Base-by-base conservation (phyloP, 306 rosid species). In the Vigna hirtella region DNA sequence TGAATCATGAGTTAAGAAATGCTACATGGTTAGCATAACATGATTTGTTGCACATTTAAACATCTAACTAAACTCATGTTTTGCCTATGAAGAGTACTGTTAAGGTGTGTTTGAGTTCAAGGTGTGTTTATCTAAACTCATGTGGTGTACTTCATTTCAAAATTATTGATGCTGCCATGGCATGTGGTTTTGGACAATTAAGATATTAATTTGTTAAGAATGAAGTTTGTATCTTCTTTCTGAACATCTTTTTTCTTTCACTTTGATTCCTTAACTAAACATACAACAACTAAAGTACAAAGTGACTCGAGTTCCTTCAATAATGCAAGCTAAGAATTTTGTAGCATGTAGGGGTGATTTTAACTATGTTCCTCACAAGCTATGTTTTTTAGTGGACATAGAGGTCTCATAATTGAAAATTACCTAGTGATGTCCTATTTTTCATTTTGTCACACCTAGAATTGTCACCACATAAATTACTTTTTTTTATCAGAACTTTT, bases 1-100 rank as follows among this genome's bases (percentile, higher is more conserved):
- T 95, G 90, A 78, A 70, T 57, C 71, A 42, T 9, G 20, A 66
- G n/a, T 78, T 59, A 65, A 38, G 17, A 38, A 24, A 70, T 49
- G 59, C 26, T 0, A 67, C 45, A 20, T 70, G 59, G 81, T 73
- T 58, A 55, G 11, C 22, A 61, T 28, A n/a, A 52, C 30, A 9
- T 57, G n/a, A 24, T 58, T 2, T 13, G 65, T 22, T 22, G 65
- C 65, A 26, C 40, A 12, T 13, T 1, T 12, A 20, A 13, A 4
- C 3, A 22, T 9, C 9, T 22, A 56, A 56, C 12, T 56, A 56
- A 22, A 18, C 20, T 55, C 61, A 9, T 18, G 14, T 9, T 18
- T 53, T 20, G 4, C 8, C 8, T 7, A 18, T 24, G 20, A n/a
- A 9, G 26, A 55, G 12, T 20, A 18, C 15, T 6, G 11, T 6